Evolutionary conservation across 2,329 filamentous ascomycete species (phyloP).

Genomic region (Reticulascus tulasneorum): DNA sequence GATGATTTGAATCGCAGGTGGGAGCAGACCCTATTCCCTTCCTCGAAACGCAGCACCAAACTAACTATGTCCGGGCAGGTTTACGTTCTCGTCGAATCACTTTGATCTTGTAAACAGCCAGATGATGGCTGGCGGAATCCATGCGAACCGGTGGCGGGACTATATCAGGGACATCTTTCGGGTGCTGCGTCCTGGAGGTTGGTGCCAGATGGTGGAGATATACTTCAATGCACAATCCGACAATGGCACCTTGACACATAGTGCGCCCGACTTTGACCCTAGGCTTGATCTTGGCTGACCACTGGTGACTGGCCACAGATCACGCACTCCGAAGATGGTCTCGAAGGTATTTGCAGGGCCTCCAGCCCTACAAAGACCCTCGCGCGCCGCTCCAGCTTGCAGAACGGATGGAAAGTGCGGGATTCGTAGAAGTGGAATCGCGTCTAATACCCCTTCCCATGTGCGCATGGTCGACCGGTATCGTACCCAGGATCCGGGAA

Average conservation of each 20-base stretch:
- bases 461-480: slow-evolving; percentile 67
- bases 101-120: slow-evolving; percentile 85
- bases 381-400: slow-evolving; percentile 58
- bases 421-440: slow-evolving; percentile 65
- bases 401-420: slow-evolving; percentile 55
- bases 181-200: slow-evolving; percentile 71
- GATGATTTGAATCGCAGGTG: slow-evolving; percentile 67
- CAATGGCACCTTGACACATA: slow-evolving; percentile 69
- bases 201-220: slow-evolving; percentile 85
- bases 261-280: slow-evolving; percentile 28
- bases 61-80: slow-evolving; percentile 35
- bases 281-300: slow-evolving; percentile 10
- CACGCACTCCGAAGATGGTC: slow-evolving; percentile 68
- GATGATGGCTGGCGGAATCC: slow-evolving; percentile 67
- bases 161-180: slow-evolving; percentile 75
- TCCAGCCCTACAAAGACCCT: slow-evolving; percentile 63
- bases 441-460: slow-evolving; percentile 64
- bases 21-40: slow-evolving; percentile 16
- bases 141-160: slow-evolving; percentile 65
- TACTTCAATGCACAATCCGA: slow-evolving; percentile 84
- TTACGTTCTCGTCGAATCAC: slow-evolving; percentile 64
- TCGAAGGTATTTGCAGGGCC: slow-evolving; percentile 55
- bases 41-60: neutral
- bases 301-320: slow-evolving; percentile 32
- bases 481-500: neutral